phyloP scores from a whole-genome alignment of 306 rosid genomes.

The Rosa lucieae region DNA sequence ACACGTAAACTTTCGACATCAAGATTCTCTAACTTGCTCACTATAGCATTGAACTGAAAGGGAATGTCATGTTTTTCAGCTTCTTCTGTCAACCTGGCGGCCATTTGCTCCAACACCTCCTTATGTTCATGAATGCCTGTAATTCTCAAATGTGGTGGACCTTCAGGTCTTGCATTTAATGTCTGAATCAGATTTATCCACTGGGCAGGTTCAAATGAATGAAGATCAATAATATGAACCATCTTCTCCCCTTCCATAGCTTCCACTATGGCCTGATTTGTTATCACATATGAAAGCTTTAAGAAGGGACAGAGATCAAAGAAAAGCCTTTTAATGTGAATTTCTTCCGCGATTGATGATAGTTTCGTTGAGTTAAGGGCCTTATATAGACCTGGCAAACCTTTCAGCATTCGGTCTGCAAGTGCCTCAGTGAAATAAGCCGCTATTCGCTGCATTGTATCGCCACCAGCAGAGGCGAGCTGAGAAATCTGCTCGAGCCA shows the following conservation, averaged over 20 bases:
- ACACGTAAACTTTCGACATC: conserved; percentile 67
- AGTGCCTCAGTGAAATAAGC: conserved; percentile 80
- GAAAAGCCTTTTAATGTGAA: conserved; percentile 56
- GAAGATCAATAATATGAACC: conserved; percentile 81
- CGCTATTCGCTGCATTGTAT: conserved; percentile 66
- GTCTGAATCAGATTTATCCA: conserved; percentile 70
- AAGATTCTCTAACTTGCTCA: conserved; percentile 70
- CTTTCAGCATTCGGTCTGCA: conserved; percentile 59
- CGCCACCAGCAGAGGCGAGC: conserved; percentile 67
- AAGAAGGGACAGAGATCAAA: conserved; percentile 73
- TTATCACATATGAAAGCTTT: conserved; percentile 65
- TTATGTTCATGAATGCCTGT: conserved; percentile 76
- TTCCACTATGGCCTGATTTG: conserved; percentile 82
- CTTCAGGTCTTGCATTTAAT: conserved; percentile 54
- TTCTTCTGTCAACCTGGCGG: conserved; percentile 49
- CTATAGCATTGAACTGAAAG: conserved; percentile 63
- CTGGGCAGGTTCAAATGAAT: conserved; percentile 72
- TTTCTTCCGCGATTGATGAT: conserved; percentile 49
- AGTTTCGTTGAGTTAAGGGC: conserved; percentile 62
- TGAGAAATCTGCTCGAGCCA: conserved; percentile 69
- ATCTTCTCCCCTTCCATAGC: conserved; percentile 71
- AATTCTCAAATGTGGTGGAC: conserved; percentile 77
- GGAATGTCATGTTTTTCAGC: conserved; percentile 75
- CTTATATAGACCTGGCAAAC: conserved; percentile 64
- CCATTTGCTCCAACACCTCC: conserved; percentile 73